phyloP scores from a whole-genome alignment of 139 green algal genomes.

The Astrephomene gubernaculifera region DNA sequence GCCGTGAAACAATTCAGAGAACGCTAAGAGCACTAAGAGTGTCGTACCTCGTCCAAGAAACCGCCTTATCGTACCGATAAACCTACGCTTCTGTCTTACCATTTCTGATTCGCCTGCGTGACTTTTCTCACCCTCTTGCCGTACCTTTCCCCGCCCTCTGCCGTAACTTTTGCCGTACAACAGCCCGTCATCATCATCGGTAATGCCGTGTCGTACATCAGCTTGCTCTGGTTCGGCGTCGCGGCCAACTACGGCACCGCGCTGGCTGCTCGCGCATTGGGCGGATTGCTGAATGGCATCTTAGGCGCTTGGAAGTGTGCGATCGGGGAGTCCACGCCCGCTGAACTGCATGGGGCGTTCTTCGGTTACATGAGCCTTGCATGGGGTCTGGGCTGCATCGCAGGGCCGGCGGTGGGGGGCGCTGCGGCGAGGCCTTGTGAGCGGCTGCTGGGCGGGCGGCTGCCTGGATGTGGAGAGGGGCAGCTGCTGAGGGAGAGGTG shows the following conservation, averaged over 20 bases:
- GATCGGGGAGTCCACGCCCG: slow-evolving; percentile 42
- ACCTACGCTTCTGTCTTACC: too few relatives aligned
- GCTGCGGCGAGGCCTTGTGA: slow-evolving; percentile 49
- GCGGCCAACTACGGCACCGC: slow-evolving; percentile 58
- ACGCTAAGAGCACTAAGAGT: too few relatives aligned
- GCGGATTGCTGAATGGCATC: slow-evolving; percentile 77
- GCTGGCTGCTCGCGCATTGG: slow-evolving; percentile 47
- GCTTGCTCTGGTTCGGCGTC: slow-evolving; percentile 71
- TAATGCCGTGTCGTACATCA: slow-evolving; percentile 54
- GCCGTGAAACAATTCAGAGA: too few relatives aligned
- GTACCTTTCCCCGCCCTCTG: too few relatives aligned
- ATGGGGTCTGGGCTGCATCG: slow-evolving; percentile 64
- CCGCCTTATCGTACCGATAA: too few relatives aligned
- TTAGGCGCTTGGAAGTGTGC: slow-evolving; percentile 71
- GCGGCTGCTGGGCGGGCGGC: neutral
- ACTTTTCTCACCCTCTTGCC: too few relatives aligned
- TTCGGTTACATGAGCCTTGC: slow-evolving; percentile 54
- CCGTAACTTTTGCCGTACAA: too few relatives aligned
- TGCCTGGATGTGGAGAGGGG: slow-evolving; percentile 45
- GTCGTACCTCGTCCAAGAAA: too few relatives aligned
- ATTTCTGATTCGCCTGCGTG: too few relatives aligned
- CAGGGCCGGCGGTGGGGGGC: slow-evolving; percentile 58
- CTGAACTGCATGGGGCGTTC: slow-evolving; percentile 48
- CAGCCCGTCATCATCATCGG: slow-evolving; percentile 78
- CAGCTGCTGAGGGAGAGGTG: slow-evolving; percentile 14